Base-by-base conservation (phyloP, 768 basidiomycete genomes). In the Pisolithus albus region DNA sequence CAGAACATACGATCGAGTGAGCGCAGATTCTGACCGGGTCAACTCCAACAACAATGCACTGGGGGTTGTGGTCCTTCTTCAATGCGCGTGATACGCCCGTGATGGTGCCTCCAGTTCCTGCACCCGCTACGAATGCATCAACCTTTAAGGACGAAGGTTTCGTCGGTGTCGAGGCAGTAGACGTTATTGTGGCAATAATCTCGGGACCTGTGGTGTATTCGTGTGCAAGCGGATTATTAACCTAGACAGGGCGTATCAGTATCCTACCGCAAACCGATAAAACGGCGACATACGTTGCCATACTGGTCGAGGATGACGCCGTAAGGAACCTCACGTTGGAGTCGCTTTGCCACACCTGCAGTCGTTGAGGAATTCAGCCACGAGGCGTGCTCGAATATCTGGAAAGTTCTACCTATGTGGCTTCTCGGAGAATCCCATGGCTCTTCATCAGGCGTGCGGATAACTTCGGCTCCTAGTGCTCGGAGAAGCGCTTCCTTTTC, bases 301-400 rank as follows among this genome's bases (percentile, higher is more conserved):
- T 89, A 99, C 66, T 99, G 96, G 66, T 98, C 90, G 9, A 99
- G 77, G 58, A 98, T 96, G 61, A 99, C 79, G 3, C 80, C 92
- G 51, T 86, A 64, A 0, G 91, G 90, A 26, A 93, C 94, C 64
- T 85, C 79, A 46, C 80, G 76, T 57, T 85, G 80, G 18, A 98
- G 72, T 44, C 77, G 79, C 58, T 81, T 72, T 11, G 95, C 95
- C 54, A 96, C 84, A 56, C 92, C 94, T 95, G 61, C 64, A 68
- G 77, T 82, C 83, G 83, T 84, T 79, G 77, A 85, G 84, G 84
- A 84, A 84, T 87, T 88, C 84, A 88, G 82, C 80, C 81, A 82
- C 80, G 82, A 86, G 77, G 73, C 64, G 70, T 61, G 66, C 63
- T 15, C 52, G 57, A 49, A 49, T 49, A 48, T 37, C 19, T 54